Conservation (phyloP, 208 protist genomes). For the Jaenimonas drosophilae region DNA sequence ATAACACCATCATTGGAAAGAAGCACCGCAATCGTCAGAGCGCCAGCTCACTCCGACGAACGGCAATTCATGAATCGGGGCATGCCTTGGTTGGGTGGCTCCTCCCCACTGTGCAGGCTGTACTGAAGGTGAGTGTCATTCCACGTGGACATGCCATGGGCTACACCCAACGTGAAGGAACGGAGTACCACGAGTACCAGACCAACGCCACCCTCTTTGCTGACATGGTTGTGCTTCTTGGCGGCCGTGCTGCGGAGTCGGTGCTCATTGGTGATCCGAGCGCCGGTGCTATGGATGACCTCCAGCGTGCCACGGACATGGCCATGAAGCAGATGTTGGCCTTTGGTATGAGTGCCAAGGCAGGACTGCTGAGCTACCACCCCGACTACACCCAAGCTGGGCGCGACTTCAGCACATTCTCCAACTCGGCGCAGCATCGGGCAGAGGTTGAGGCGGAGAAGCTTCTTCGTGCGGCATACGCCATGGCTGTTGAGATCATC, state of each 20-base stretch:
- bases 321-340: conserved; percentile 75
- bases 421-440: conserved; percentile 58
- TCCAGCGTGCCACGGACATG: conserved; percentile 79
- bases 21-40: conserved; percentile 78
- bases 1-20: conserved; percentile 75
- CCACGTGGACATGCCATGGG: conserved; percentile 77
- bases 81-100: conserved; percentile 73
- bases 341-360: conserved; percentile 74
- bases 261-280: conserved; percentile 84
- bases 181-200: conserved; percentile 84
- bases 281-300: conserved; percentile 81
- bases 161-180: conserved; percentile 80
- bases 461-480: conserved; percentile 55
- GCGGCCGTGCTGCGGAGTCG: conserved; percentile 79
- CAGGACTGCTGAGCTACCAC: conserved; percentile 72
- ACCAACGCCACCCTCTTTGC: conserved; percentile 81
- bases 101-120: conserved; percentile 53
- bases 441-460: conserved; percentile 68
- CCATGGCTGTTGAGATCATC: conserved; percentile 45
- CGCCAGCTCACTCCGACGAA: conserved; percentile 37
- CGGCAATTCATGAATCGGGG: conserved; percentile 67
- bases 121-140: conserved; percentile 79
- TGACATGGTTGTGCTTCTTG: conserved; percentile 80
- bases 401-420: conserved; percentile 74
- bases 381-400: conserved; percentile 74